Percentiles rank a stretch among this genome's conserved stretches.
phyloP scores from a whole-genome alignment of 371 early-diverging fungal genomes.

The Mucor sp. region DNA sequence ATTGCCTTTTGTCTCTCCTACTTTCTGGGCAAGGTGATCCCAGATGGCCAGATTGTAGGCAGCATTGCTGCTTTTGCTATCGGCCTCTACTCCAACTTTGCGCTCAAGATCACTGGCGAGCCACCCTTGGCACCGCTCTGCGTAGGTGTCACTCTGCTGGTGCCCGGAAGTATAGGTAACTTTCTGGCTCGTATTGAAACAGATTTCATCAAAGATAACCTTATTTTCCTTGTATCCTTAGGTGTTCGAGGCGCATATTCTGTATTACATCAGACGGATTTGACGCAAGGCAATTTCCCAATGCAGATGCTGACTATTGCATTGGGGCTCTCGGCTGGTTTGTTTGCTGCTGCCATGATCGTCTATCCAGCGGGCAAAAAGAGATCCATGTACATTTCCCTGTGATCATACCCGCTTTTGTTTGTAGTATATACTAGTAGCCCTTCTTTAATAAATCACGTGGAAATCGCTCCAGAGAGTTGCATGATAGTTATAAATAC shows the following conservation, averaged over 20 bases:
- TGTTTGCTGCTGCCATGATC: constrained; percentile 50
- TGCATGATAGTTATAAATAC: neutral
- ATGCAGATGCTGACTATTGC: constrained; percentile 44
- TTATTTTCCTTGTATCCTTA: constrained; percentile 4
- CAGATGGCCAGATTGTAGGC: constrained; percentile 37
- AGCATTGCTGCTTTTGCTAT: constrained; percentile 47
- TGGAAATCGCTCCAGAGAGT: neutral
- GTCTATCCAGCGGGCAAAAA: constrained; percentile 47
- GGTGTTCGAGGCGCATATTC: constrained; percentile 51
- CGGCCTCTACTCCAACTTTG: constrained; percentile 43
- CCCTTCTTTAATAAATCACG: no score
- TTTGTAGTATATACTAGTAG: neutral
- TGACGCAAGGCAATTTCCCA: constrained; percentile 31
- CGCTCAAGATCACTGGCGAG: constrained; percentile 36
- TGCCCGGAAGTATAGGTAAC: constrained; percentile 52
- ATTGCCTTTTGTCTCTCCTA: constrained; percentile 39
- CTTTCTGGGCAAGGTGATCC: constrained; percentile 37
- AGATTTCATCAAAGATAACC: neutral
- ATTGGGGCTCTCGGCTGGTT: constrained; percentile 44
- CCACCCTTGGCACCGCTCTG: constrained; percentile 43
- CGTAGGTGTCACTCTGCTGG: constrained; percentile 45
- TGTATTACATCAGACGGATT: constrained; percentile 36
- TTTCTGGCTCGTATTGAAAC: neutral
- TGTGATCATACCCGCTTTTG: constrained; percentile 13
- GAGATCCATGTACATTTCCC: constrained; percentile 38